Evolutionary conservation across 2,329 filamentous ascomycete species (phyloP), one percentile per base, ranked within the genome.

Genomic region (Dothideomycetidae sp.): DNA sequence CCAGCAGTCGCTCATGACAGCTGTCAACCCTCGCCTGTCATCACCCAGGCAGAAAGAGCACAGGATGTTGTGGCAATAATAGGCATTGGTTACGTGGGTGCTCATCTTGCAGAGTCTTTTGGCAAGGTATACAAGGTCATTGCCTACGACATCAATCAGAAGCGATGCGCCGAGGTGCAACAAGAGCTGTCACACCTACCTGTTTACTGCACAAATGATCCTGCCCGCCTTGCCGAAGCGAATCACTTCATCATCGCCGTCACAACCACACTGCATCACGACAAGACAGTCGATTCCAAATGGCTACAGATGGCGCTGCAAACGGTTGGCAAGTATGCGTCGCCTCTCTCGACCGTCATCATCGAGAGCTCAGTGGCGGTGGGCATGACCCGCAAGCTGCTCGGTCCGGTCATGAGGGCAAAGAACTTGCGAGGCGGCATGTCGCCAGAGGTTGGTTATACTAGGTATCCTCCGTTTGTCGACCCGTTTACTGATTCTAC

Each of bases 291-390:
- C 41, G 62, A 71, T 43, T 58, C 62, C 2, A 63, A 64, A 1
- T 66, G 61, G 44, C 51, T 71, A 4, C 48, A 54, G 12, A 62
- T 53, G 32, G 67, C 67, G 1, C 50, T 71, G 13, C 46, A 46
- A 10, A 58, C 57, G 3, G 61, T 70, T 7, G 50, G 52, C 2
- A 48, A 46, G 10, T 53, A 66, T 29, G 67, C 61, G 3, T 55
- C 60, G 1, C 54, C 50, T 3, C 66, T 66, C 3, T 59, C 61
- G 0, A 63, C 61, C 5, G 59, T 71, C 4, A 63, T 71, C 15
- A 60, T 72, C 16, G 68, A 72, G 45, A 68, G 63, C 41, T 69
- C 66, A 1, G 68, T 72, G 13, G 62, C 67, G 7, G 63, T 72
- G 7, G 68, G 68, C 14, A 71, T 67, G 62, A 71, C 68, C 0